Percentiles rank a stretch among this genome's conserved stretches.
Evolutionary conservation across 768 basidiomycete species (phyloP).

Genomic region (Boletus reticuloceps): DNA sequence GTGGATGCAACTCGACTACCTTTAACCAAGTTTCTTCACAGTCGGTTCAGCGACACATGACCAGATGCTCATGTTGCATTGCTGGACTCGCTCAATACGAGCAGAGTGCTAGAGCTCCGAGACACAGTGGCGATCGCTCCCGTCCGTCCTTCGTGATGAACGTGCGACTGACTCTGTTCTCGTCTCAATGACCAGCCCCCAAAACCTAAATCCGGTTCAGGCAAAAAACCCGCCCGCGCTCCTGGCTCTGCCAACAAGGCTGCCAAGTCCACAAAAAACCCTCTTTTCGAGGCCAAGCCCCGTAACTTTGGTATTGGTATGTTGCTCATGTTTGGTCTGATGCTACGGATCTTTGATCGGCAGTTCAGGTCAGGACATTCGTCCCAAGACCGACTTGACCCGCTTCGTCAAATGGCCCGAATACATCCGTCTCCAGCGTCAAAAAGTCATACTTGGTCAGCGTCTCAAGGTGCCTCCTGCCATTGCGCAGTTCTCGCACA

Average conservation of each 20-base stretch:
- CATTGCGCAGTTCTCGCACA: constrained; percentile 96
- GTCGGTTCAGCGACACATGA: constrained; percentile 25
- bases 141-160: constrained; percentile 22
- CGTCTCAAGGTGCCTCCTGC: constrained; percentile 98
- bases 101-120: constrained; percentile 54
- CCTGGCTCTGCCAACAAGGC: constrained; percentile 78
- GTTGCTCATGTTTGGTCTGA: not conserved
- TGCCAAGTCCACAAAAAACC: constrained; percentile 84
- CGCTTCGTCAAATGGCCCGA: constrained; percentile 99
- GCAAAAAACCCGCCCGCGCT: constrained; percentile 84
- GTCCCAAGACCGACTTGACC: constrained; percentile 84
- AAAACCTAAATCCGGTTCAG: constrained; percentile 64
- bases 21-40: constrained; percentile 23
- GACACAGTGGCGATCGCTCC: constrained; percentile 33
- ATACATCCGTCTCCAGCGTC: constrained; percentile 95
- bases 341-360: not conserved
- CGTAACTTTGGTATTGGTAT: constrained; percentile 97
- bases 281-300: constrained; percentile 86
- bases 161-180: constrained; percentile 41
- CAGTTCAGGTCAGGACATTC: constrained; percentile 83
- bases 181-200: constrained; percentile 94
- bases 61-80: constrained; percentile 36
- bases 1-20: constrained; percentile 33
- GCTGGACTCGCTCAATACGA: constrained; percentile 40
- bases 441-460: constrained; percentile 97